Conservation (phyloP, 179 eudicot genomes). For the Silene noctiflora region DNA sequence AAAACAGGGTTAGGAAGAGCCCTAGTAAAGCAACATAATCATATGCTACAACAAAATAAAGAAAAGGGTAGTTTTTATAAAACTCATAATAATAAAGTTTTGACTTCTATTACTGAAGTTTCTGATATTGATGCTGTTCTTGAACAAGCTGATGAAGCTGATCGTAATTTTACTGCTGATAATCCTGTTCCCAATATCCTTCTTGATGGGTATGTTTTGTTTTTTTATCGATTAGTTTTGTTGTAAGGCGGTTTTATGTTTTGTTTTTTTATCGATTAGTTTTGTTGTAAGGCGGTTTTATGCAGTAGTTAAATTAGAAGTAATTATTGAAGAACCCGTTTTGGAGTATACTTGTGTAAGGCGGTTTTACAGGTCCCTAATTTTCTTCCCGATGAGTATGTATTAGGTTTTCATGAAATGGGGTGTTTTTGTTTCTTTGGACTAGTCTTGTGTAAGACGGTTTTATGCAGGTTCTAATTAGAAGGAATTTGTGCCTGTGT, state of each 20-base stretch:
- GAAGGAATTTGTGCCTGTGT: no score
- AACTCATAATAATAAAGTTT: constrained; percentile 57
- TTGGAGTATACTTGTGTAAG: no score
- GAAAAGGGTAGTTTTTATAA: constrained; percentile 61
- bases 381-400: no score
- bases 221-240: not conserved
- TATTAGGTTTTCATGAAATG: no score
- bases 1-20: constrained; percentile 83
- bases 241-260: no score
- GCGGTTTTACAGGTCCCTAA: no score
- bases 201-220: constrained; percentile 47
- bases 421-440: not conserved
- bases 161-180: constrained; percentile 48
- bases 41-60: constrained; percentile 61
- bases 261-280: no score
- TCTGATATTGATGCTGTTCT: constrained; percentile 85
- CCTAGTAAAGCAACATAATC: constrained; percentile 86
- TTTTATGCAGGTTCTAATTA: no score
- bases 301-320: no score
- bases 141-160: constrained; percentile 78
- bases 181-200: constrained; percentile 51
- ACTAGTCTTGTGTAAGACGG: no score
- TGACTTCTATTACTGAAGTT: constrained; percentile 79
- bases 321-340: no score
- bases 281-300: no score